Base-by-base conservation (phyloP, 768 basidiomycete genomes). In the Grammothele lineata region DNA sequence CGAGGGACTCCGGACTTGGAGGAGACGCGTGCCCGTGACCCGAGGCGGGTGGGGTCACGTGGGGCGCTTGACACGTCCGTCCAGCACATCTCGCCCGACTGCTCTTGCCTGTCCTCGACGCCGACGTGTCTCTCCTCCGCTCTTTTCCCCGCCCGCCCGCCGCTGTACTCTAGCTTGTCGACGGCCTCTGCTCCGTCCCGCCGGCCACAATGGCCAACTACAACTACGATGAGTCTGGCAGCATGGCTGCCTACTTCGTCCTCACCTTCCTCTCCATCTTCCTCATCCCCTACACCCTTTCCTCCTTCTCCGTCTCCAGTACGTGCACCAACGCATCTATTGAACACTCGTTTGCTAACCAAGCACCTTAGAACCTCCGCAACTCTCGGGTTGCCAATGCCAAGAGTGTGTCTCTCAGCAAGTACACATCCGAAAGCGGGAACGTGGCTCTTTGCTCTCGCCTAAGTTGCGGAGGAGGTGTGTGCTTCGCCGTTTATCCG, bases 201-300 rank as follows among this genome's bases (percentile, higher is more conserved):
- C 39, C 53, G 60, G 59, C 59, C 60, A 53, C 56, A 37, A 85
- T 89, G 87, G 85, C 85, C 56, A 79, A 84, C 55, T 90, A 91
- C 70, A 75, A 82, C 68, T 92, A 92, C 64, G 89, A 92, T 66
- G 88, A 91, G 71, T 76, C 77, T 38, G 89, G 90, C 54, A 81
- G 80, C 54, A 85, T 92, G 85, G 87, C 88, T 59, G 77, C 82
- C 30, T 97, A 93, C 71, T 97, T 97, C 67, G 67, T 92, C 50
- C 80, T 98, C 45, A 91, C 92, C 7, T 84, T 96, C 63, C 83
- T 97, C 55, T 81, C 83, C 46, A 75, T 97, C 56, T 60, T 92
- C 36, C 81, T 98, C 49, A 65, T 91, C 27, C 95, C 95, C 0
- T 65, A 87, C 51, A 87, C 92, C 1, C 50, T 87, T 37, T 66